phyloP scores from a whole-genome alignment of 2,329 filamentous ascomycete species.

The Mariannaea sp. region DNA sequence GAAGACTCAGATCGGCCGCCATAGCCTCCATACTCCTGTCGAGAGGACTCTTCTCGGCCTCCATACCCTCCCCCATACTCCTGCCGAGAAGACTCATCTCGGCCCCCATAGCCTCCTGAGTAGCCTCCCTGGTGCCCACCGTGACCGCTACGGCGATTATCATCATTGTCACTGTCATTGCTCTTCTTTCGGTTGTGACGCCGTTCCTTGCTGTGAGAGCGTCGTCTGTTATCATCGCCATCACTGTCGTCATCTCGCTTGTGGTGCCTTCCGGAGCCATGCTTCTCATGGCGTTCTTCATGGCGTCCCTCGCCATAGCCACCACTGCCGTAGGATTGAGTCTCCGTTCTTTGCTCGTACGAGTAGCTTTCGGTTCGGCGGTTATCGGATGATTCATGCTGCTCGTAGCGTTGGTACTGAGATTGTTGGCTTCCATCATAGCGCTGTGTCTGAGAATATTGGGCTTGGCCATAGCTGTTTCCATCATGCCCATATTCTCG shows the following conservation, averaged over 20 bases:
- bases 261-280: not conserved
- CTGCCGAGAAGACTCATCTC: not conserved
- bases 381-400: conserved; percentile 51
- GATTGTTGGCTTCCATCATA: conserved; percentile 60
- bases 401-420: conserved; percentile 67
- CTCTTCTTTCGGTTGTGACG: conserved; percentile 7
- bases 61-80: conserved; percentile 23
- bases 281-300: conserved; percentile 39
- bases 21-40: too few relatives aligned
- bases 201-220: conserved; percentile 12
- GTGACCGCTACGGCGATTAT: conserved; percentile 11
- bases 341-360: conserved; percentile 63
- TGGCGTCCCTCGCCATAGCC: conserved; percentile 62
- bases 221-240: conserved; percentile 1
- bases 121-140: conserved; percentile 13
- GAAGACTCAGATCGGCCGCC: too few relatives aligned
- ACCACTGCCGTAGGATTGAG: conserved; percentile 56
- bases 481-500: conserved; percentile 65
- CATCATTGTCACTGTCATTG: conserved; percentile 13
- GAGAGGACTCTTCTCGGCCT: conserved; percentile 7
- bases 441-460: conserved; percentile 63
- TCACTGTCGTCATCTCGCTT: conserved; percentile 7
- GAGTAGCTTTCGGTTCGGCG: conserved; percentile 54
- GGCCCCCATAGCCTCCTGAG: conserved; percentile 14
- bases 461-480: conserved; percentile 63